Base-by-base conservation (phyloP, 1,139 yeast species). In the Suhomyces bolitotheri region DNA sequence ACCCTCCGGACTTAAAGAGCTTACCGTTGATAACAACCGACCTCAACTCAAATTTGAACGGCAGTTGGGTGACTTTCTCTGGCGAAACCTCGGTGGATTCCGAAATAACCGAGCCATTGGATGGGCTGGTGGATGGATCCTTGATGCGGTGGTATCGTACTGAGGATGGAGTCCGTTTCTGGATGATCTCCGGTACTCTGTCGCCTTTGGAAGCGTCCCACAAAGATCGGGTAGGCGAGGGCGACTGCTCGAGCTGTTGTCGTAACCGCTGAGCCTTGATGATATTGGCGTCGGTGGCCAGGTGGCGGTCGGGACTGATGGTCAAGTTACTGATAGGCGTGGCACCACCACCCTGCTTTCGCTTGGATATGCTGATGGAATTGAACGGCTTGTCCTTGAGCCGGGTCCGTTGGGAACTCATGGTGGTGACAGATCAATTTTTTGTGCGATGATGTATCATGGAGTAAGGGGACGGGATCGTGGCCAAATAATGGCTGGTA, bases 261-360 rank as follows among this genome's bases (percentile, higher is more conserved):
- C 42, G 31, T 10, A 39, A 17, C 14, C 25, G 13, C 19, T 36
- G 39, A 8, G 42, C 42, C 14, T 16, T 29, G 11, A 8, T 26
- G 12, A 39, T 29, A 10, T 32, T 33, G 4, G 17, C 21, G 15
- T 29, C 27, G 15, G 31, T 25, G 14, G 25, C n/a, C 20, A 7
- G 7, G 12, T 21, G 23, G 11, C n/a, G 25, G 14, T 30, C 31
- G 22, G 25, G 14, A 11, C 21, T 30, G 23, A 21, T 21, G 19
- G 37, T 32, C 8, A 42, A 22, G 3, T 28, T 42, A 29, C 39
- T 40, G 34, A 40, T 26, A 13, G 46, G 46, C 16, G 31, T 31
- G 25, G 36, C 37, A 2, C 46, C 46, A 6, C 45, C 45, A 11
- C 43, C 43, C 16, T 29, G 43, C 25, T 41, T 41, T 19, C 36